A percentile compares a stretch with the other conserved stretches of the same genome.
Conservation (phyloP, 73 alveolate species). For the Uronychia binucleata region DNA sequence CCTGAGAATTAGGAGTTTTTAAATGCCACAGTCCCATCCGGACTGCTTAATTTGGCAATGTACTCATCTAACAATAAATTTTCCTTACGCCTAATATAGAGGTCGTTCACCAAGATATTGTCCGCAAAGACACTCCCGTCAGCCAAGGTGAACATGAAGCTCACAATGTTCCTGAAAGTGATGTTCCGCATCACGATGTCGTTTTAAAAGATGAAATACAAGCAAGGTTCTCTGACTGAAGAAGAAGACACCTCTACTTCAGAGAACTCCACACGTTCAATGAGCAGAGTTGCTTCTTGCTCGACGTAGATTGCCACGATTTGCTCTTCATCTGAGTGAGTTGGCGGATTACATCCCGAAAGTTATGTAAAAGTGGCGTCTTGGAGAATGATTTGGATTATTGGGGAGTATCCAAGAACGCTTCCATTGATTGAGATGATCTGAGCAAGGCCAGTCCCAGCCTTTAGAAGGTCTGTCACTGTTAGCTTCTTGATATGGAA, state of each 20-base stretch:
- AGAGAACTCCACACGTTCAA: not conserved
- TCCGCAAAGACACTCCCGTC: not conserved
- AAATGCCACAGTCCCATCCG: not conserved
- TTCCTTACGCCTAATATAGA: not conserved
- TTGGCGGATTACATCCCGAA: not conserved
- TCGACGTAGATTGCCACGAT: not conserved
- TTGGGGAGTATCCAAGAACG: not conserved
- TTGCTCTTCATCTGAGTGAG: not conserved
- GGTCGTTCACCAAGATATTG: not conserved
- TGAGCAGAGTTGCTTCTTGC: not conserved
- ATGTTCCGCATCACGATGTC: not conserved
- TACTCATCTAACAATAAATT: not conserved
- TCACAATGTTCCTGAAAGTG: not conserved
- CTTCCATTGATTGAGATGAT: not conserved
- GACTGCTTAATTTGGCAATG: not conserved
- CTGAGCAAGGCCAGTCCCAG: not conserved
- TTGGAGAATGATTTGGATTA: not conserved
- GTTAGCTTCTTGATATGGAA: not conserved
- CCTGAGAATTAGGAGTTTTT: not conserved
- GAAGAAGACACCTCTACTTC: not conserved
- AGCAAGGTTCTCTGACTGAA: not conserved
- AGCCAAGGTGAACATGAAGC: not conserved
- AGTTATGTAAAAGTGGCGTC: not conserved
- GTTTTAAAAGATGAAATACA: too few relatives aligned
- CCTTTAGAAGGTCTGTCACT: not conserved